Evolutionary conservation across 2,329 filamentous ascomycete species (phyloP), one percentile per base, ranked within the genome.

Genomic region (Aspergillus ruber): DNA sequence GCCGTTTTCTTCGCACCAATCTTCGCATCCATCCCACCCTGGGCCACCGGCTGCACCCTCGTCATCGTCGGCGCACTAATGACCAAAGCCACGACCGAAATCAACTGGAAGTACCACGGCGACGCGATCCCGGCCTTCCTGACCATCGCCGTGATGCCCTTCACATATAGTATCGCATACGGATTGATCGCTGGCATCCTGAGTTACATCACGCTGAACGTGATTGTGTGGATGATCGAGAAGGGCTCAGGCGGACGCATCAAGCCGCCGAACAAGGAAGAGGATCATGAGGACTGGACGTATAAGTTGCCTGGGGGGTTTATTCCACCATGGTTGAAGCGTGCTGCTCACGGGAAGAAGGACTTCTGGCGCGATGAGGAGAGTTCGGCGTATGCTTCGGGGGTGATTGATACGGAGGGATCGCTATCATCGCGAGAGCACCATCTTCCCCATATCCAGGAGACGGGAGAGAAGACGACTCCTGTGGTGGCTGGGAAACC

Each of bases 1-100:
- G 82, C 86, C 48, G 80, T 94, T 51, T 94, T 94, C 76, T 94
- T 94, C 64, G 88, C 89, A 0, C 89, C 89, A 0, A 91, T 94
- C 48, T 94, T 94, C 62, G 88, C 89, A 8, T 90, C 86, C 0
- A 93, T 94, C 49, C 89, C 89, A 4, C 84, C 88, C 0, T 94
- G 88, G 87, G 89, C 89, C 2, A 95, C 89, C 0, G 89, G 89
- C 42, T 90, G 86, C 64, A 90, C 90, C n/a, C 78, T 94, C 21
- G 78, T 95, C 56, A 82, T 95, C 35, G 88, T 95, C 46, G 89
- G 89, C n/a, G 83, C 84, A 17, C 85, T 94, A 78, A 94, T 94
- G 89, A 82, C 85, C 48, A 79, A 82, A 51, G 79, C 86, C 1
- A 86, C 86, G 10, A 81, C 80, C 13, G 85, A 93, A 54, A 90